phyloP scores from a whole-genome alignment of 2,329 filamentous ascomycete species.

The Epichloe elymi region DNA sequence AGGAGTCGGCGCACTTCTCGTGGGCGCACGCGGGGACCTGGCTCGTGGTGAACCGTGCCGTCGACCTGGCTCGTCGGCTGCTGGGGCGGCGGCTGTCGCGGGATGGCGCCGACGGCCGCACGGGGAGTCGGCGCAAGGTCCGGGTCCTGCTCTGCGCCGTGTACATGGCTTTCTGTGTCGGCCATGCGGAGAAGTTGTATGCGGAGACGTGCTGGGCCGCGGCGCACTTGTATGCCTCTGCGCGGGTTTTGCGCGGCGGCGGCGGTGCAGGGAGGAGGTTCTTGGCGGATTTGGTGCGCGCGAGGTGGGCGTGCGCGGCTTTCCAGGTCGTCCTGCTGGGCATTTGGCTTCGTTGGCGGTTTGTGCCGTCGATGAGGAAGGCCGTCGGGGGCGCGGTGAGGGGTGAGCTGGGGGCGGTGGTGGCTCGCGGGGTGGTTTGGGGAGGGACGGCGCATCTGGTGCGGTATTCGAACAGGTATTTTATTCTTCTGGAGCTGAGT shows the following conservation, averaged over 20 bases:
- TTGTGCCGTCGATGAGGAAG: background rate
- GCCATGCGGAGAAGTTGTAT: constrained; percentile 18
- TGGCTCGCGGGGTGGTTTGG: constrained; percentile 6
- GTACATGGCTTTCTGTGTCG: constrained; percentile 15
- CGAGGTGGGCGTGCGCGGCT: constrained; percentile 6
- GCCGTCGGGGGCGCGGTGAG: background rate
- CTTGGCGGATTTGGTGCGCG: constrained; percentile 4
- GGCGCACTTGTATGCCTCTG: constrained; percentile 16
- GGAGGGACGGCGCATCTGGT: constrained; percentile 15
- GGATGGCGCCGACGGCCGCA: background rate
- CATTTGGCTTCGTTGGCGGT: constrained; percentile 3
- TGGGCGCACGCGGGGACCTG: constrained; percentile 8
- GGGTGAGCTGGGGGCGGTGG: constrained; percentile 1
- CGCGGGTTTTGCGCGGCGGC: constrained; percentile 6
- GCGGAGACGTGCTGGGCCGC: constrained; percentile 13
- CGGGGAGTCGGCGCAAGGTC: background rate
- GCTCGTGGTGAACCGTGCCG: background rate
- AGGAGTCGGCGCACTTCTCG: constrained; percentile 10
- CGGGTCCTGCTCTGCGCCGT: constrained; percentile 3
- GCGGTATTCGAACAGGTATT: constrained; percentile 23
- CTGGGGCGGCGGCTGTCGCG: background rate
- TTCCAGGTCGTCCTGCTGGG: constrained; percentile 10
- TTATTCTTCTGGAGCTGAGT: constrained; percentile 24
- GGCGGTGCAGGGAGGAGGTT: constrained; percentile 5
- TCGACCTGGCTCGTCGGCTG: background rate